phyloP scores from a whole-genome alignment of 1,284 basidiomycete species.

The Cutaneotrichosporon sp. region DNA sequence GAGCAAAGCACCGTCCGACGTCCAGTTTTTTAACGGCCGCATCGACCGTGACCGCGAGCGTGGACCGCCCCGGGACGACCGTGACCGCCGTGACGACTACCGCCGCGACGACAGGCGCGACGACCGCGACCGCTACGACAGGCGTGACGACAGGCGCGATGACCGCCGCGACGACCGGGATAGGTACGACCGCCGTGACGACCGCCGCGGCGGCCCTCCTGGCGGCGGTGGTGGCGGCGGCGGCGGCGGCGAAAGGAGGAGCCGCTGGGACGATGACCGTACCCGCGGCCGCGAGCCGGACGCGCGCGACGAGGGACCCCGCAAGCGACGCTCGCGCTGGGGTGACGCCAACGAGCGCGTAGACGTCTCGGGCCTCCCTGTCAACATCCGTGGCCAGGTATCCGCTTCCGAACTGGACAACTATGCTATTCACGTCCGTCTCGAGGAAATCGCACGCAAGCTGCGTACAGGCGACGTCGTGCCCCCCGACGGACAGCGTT shows the following conservation, averaged over 20 bases:
- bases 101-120: conserved; percentile 22
- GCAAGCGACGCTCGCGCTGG: conserved; percentile 92
- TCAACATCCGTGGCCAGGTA: conserved; percentile 85
- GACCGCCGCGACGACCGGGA: conserved; percentile 21
- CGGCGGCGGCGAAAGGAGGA: conserved; percentile 24
- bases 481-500: conserved; percentile 90
- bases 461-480: conserved; percentile 88
- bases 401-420: conserved; percentile 89
- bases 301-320: conserved; percentile 59
- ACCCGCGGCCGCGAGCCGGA: conserved; percentile 25
- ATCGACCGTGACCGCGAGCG: conserved; percentile 30
- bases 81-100: conserved; percentile 21
- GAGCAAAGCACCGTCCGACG: conserved; percentile 31
- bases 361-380: conserved; percentile 82
- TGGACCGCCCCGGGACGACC: conserved; percentile 24
- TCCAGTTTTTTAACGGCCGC: conserved; percentile 45
- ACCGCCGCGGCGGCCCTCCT: conserved; percentile 12
- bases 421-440: conserved; percentile 85
- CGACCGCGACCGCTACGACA: conserved; percentile 16
- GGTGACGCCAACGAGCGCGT: conserved; percentile 73
- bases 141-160: conserved; percentile 10
- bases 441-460: conserved; percentile 97
- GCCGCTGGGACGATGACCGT: conserved; percentile 24
- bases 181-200: conserved; percentile 15
- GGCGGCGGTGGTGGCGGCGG: conserved; percentile 4